Percentiles rank a stretch among this genome's conserved stretches.
Conservation (phyloP, 2,329 filamentous ascomycete genomes). For the Cladosporium sp. region DNA sequence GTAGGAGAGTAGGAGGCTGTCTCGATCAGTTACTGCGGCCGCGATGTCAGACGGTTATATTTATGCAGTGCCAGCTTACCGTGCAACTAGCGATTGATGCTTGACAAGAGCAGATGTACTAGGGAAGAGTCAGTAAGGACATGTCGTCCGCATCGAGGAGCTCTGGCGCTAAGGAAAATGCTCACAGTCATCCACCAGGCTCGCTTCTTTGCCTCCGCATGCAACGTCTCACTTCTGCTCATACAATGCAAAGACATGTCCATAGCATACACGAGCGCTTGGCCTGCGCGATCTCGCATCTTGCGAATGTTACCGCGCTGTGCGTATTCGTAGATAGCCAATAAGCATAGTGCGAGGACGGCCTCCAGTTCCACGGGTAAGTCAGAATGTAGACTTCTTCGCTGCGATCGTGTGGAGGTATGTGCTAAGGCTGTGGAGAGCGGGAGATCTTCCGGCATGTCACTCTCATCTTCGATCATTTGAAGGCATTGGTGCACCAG, state of each 20-base stretch:
- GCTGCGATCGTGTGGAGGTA: slow-evolving; percentile 26
- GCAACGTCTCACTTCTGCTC: slow-evolving; percentile 34
- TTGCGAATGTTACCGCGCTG: slow-evolving; percentile 49
- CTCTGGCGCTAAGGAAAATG: not conserved
- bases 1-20: slow-evolving; percentile 40
- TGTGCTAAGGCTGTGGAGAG: slow-evolving; percentile 42
- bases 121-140: not conserved
- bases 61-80: slow-evolving; percentile 32
- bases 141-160: not conserved
- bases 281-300: slow-evolving; percentile 44
- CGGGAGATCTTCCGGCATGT: slow-evolving; percentile 42
- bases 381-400: slow-evolving; percentile 40
- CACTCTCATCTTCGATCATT: slow-evolving; percentile 44
- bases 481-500: slow-evolving; percentile 45
- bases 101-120: slow-evolving; percentile 48
- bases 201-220: slow-evolving; percentile 42
- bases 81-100: slow-evolving; percentile 47
- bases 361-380: slow-evolving; percentile 44
- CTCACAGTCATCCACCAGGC: slow-evolving; percentile 50
- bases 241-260: slow-evolving; percentile 38
- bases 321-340: slow-evolving; percentile 49
- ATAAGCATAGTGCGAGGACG: slow-evolving; percentile 43
- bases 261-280: slow-evolving; percentile 45
- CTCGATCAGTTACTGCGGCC: not conserved
- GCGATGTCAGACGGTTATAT: not conserved